Percentiles rank a stretch among this genome's conserved stretches.
Conservation (phyloP, 2,329 filamentous ascomycete species). For the Epichloe sibirici region DNA sequence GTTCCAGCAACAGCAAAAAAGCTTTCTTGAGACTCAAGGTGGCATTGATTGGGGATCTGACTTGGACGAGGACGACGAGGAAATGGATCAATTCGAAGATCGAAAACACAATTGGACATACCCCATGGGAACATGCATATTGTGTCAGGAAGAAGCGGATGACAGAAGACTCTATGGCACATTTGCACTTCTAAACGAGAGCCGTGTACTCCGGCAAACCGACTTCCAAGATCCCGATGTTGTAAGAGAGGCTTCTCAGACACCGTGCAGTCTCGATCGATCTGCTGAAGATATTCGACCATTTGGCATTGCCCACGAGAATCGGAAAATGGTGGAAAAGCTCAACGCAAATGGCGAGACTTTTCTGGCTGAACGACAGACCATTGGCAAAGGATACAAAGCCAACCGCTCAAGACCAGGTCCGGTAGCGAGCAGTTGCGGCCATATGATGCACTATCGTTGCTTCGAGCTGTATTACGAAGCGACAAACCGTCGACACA, state of each 20-base stretch:
- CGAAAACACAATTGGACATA: slow-evolving; percentile 67
- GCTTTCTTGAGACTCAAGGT: slow-evolving; percentile 82
- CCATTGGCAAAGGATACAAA: slow-evolving; percentile 81
- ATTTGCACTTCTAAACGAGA: slow-evolving; percentile 81
- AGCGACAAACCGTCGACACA: slow-evolving; percentile 72
- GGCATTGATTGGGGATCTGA: slow-evolving; percentile 75
- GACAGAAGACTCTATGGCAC: slow-evolving; percentile 84
- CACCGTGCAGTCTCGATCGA: slow-evolving; percentile 70
- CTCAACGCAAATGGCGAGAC: slow-evolving; percentile 59
- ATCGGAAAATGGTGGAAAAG: slow-evolving; percentile 65
- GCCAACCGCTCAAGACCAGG: slow-evolving; percentile 53
- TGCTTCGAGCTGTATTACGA: slow-evolving; percentile 90
- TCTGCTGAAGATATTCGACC: slow-evolving; percentile 74
- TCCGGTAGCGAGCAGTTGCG: slow-evolving; percentile 80
- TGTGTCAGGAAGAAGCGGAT: slow-evolving; percentile 93
- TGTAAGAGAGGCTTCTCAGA: slow-evolving; percentile 68
- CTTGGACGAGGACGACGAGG: slow-evolving; percentile 61
- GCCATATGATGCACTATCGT: slow-evolving; percentile 95
- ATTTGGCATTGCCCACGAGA: slow-evolving; percentile 83
- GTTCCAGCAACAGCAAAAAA: slow-evolving; percentile 95
- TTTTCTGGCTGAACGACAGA: slow-evolving; percentile 63
- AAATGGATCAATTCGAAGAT: slow-evolving; percentile 44
- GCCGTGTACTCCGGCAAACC: slow-evolving; percentile 76
- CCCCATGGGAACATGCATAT: slow-evolving; percentile 82
- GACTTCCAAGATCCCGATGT: slow-evolving; percentile 71